A percentile compares a stretch with the other conserved stretches of the same genome.
Evolutionary conservation across 2,329 filamentous ascomycete genomes (phyloP).

Genomic region (Colletotrichum tropicicola): DNA sequence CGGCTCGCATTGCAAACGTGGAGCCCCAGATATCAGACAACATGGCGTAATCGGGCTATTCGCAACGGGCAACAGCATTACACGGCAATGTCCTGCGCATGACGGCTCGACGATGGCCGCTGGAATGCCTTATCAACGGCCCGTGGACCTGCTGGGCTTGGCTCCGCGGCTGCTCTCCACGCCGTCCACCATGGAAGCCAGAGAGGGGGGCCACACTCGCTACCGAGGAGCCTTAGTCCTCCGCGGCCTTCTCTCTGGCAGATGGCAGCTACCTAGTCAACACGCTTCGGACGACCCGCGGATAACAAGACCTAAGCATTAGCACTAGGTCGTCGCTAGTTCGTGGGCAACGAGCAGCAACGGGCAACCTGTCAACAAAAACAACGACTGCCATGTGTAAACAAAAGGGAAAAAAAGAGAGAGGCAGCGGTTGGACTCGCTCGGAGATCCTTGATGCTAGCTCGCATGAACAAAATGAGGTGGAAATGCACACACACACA

Average conservation of each 20-base stretch:
- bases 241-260: no score
- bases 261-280: neutral
- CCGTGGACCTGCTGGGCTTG: slow-evolving; percentile 15
- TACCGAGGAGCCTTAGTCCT: neutral
- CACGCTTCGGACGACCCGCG: slow-evolving; percentile 13
- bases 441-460: slow-evolving; percentile 32
- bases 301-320: neutral
- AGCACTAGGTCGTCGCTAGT: no score
- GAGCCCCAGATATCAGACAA: slow-evolving; percentile 3
- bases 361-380: slow-evolving; percentile 28
- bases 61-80: slow-evolving; percentile 25
- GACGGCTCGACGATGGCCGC: slow-evolving; percentile 3
- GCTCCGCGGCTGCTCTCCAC: neutral
- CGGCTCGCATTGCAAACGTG: slow-evolving; percentile 19
- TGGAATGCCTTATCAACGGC: slow-evolving; percentile 26
- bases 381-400: slow-evolving; percentile 25
- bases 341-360: neutral
- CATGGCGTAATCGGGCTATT: slow-evolving; percentile 9
- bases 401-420: slow-evolving; percentile 2
- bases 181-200: neutral
- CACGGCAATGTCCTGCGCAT: slow-evolving; percentile 25
- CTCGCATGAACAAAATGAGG: slow-evolving; percentile 31
- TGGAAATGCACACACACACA: slow-evolving; percentile 20
- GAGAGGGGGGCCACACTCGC: no score
- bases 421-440: slow-evolving; percentile 22